A percentile compares a stretch with the other conserved stretches of the same genome.
Evolutionary conservation across 1,139 yeast species (phyloP).

Genomic region (Kodamaea arcana): DNA sequence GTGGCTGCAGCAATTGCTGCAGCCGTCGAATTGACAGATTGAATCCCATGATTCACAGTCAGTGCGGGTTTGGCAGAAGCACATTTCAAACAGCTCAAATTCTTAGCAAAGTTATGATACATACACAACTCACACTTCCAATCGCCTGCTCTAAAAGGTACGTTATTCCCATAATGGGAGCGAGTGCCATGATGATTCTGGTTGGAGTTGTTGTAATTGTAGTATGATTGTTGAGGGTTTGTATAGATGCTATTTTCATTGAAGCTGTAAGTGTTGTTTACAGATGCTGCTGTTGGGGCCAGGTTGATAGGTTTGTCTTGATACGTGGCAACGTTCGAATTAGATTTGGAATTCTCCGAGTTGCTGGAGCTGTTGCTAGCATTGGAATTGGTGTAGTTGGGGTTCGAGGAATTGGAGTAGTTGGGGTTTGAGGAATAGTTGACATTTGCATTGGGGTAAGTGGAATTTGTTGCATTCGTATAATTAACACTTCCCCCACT

Average conservation of each 20-base stretch:
- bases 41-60: conserved; percentile 22
- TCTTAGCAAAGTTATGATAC: conserved; percentile 92
- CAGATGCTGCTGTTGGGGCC: conserved; percentile 15
- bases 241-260: conserved; percentile 2
- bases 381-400: conserved; percentile 8
- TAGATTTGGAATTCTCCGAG: conserved; percentile 7
- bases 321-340: conserved; percentile 10
- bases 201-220: conserved; percentile 10
- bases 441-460: neutral
- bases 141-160: conserved; percentile 95
- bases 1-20: conserved; percentile 53
- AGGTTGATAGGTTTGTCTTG: conserved; percentile 13
- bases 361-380: conserved; percentile 1
- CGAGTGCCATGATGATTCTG: conserved; percentile 16
- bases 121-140: conserved; percentile 91
- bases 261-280: conserved; percentile 7
- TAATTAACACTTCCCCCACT: neutral
- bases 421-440: neutral
- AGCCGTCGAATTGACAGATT: conserved; percentile 43
- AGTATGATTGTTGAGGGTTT: conserved; percentile 5
- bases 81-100: conserved; percentile 80
- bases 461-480: neutral
- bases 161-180: conserved; percentile 36
- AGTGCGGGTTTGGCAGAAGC: conserved; percentile 66
- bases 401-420: conserved; percentile 2